Percentiles rank a stretch among this genome's conserved stretches.
phyloP scores from a whole-genome alignment of 345 rosid species.

The Clarkia xantiana region DNA sequence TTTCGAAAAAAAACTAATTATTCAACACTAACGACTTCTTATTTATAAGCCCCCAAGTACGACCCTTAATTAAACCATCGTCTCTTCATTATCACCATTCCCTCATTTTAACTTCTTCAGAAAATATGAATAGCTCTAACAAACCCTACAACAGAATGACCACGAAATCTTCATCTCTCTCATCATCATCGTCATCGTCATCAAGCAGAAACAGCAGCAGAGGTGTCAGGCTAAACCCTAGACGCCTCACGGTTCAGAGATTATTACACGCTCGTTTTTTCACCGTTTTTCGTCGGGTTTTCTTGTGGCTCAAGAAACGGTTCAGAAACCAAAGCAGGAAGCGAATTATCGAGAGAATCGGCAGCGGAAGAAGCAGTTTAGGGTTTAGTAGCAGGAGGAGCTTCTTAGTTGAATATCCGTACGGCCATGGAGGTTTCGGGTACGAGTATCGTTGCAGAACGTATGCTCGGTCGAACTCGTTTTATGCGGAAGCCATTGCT shows the following conservation, averaged over 20 bases:
- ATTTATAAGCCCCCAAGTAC: too few relatives aligned
- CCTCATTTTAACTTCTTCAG: not conserved
- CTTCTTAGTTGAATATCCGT: not conserved
- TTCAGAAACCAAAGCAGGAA: constrained; percentile 10
- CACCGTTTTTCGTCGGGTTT: constrained; percentile 2
- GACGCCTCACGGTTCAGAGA: constrained; percentile 28
- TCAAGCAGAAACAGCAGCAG: constrained; percentile 13
- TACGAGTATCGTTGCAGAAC: constrained; percentile 7
- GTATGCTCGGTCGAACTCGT: constrained; percentile 37
- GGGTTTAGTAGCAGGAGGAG: constrained; percentile 10
- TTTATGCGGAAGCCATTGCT: constrained; percentile 69
- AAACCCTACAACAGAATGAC: constrained; percentile 1
- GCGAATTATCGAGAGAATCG: not conserved
- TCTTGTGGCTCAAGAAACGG: too few relatives aligned
- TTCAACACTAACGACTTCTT: too few relatives aligned
- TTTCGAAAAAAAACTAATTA: too few relatives aligned
- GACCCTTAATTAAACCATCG: not conserved
- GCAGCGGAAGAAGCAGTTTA: too few relatives aligned
- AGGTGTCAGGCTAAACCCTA: constrained; percentile 37
- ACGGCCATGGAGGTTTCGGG: constrained; percentile 6
- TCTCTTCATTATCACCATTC: too few relatives aligned
- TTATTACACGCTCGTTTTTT: constrained; percentile 9
- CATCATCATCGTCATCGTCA: constrained; percentile 1
- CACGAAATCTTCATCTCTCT: not conserved
- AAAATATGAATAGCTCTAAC: constrained; percentile 4